A percentile compares a stretch with the other conserved stretches of the same genome.
Conservation (phyloP, 768 basidiomycete species). For the Kwoniella shandongensis region DNA sequence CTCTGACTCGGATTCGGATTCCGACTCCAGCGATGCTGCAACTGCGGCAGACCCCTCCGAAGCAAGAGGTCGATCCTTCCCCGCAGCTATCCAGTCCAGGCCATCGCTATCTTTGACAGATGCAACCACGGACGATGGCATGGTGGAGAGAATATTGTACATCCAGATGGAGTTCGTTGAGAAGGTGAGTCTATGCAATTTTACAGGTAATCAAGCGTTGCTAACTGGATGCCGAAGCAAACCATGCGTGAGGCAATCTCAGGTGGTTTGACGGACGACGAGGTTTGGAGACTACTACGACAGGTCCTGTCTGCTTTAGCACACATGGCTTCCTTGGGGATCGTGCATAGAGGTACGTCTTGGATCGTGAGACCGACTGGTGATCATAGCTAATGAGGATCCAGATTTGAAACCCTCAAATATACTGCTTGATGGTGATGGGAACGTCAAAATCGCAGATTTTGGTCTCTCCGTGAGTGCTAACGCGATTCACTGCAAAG, state of each 20-base stretch:
- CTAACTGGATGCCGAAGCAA: conserved; percentile 57
- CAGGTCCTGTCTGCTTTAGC: conserved; percentile 86
- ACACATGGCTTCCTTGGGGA: conserved; percentile 84
- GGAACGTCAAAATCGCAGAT: conserved; percentile 69
- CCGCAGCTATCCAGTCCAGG: conserved; percentile 14
- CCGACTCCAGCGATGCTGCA: conserved; percentile 13
- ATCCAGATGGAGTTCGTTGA: conserved; percentile 76
- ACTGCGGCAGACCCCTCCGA: conserved; percentile 30
- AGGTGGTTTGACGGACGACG: conserved; percentile 76
- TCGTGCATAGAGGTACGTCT: conserved; percentile 59
- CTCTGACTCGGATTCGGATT: conserved; percentile 6
- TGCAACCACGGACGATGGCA: conserved; percentile 30
- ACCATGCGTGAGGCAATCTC: conserved; percentile 73
- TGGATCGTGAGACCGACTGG: neutral
- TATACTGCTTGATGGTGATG: conserved; percentile 68
- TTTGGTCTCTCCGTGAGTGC: conserved; percentile 65
- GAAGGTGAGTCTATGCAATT: conserved; percentile 27
- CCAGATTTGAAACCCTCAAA: conserved; percentile 86
- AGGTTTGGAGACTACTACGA: conserved; percentile 85
- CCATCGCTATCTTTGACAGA: conserved; percentile 35
- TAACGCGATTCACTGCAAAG: conserved; percentile 2
- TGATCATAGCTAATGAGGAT: neutral
- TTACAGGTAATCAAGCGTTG: neutral
- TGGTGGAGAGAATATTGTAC: conserved; percentile 65
- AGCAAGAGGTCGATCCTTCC: conserved; percentile 14